Evolutionary conservation across 148 eudicot genomes (phyloP).

Genomic region (Vaccinium vitisidaea): DNA sequence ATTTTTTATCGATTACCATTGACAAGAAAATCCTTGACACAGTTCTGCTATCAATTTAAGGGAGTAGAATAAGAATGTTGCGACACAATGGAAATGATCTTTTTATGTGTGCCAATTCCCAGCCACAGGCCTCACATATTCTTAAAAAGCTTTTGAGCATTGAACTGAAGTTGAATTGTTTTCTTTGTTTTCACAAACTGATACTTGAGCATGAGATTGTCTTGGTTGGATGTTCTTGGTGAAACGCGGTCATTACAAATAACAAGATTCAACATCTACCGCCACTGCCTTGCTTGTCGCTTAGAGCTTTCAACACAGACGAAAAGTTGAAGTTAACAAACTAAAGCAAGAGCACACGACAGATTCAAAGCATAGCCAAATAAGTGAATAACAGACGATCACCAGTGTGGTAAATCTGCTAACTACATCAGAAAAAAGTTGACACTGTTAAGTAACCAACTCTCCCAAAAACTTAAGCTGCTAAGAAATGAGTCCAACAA

Average conservation of each 20-base stretch:
- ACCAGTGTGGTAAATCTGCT: too few relatives aligned
- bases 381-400: too few relatives aligned
- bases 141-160: neutral
- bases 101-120: neutral
- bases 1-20: too few relatives aligned
- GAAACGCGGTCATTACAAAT: neutral
- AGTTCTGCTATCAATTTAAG: neutral
- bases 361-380: too few relatives aligned
- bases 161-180: constrained; percentile 4
- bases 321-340: too few relatives aligned
- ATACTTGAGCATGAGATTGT: neutral
- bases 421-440: too few relatives aligned
- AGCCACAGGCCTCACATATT: too few relatives aligned
- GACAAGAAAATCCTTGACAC: neutral
- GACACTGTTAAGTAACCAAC: too few relatives aligned
- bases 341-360: too few relatives aligned
- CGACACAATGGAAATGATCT: neutral
- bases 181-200: neutral
- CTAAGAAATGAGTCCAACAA: too few relatives aligned
- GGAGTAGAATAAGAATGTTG: neutral
- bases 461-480: too few relatives aligned
- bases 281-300: neutral
- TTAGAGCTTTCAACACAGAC: too few relatives aligned
- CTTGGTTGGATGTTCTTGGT: neutral
- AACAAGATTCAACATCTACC: neutral